Base-by-base conservation (phyloP, 2,329 filamentous ascomycete genomes). In the Cladosporium oxysporum region DNA sequence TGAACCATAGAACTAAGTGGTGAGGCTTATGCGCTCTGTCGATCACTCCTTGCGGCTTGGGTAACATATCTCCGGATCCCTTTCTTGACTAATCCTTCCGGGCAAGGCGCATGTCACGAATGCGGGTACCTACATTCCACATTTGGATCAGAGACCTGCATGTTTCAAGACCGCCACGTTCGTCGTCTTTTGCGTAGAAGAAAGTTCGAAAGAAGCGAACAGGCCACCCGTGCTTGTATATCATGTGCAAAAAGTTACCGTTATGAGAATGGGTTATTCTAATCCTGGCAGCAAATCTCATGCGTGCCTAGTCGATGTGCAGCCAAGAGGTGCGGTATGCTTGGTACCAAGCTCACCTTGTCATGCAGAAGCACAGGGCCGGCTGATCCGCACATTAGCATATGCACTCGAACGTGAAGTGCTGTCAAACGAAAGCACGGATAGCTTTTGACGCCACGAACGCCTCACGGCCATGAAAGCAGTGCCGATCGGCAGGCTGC, bases 301-400 rank as follows among this genome's bases (percentile, higher is more conserved):
- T n/a, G 26, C 26, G 49, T 28, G 23, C 28, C 52, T 10, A 21
- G 52, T 23, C 52, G 29, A 55, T 33, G 29, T 33, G 52, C 28
- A n/a, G 6, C 29, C 33, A 55, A 29, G 52, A 21, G 28, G 16
- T n/a, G 52, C 28, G 5, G 16, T 0, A n/a, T 55, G 29, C 29
- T 55, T 18, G 52, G 52, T 55, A 23, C 52, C 52, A 33, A 55
- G 10, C 28, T 53, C 28, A 28, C 50, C 50, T 53, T 55, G 41
- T 47, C 41, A 29, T 31, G 52, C 52, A 55, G 52, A 33, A 23
- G 52, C 21, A 31, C 31, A 29, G 52, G 52, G 18, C 52, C 52
- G 52, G 29, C 28, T 55, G 52, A 55, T 55, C 52, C 52, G 52
- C 5, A 55, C 28, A 3, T 33, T 55, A 21, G 29, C 52, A 55